phyloP scores from a whole-genome alignment of 2,329 filamentous ascomycete species.

The Remersonia thermophila region DNA sequence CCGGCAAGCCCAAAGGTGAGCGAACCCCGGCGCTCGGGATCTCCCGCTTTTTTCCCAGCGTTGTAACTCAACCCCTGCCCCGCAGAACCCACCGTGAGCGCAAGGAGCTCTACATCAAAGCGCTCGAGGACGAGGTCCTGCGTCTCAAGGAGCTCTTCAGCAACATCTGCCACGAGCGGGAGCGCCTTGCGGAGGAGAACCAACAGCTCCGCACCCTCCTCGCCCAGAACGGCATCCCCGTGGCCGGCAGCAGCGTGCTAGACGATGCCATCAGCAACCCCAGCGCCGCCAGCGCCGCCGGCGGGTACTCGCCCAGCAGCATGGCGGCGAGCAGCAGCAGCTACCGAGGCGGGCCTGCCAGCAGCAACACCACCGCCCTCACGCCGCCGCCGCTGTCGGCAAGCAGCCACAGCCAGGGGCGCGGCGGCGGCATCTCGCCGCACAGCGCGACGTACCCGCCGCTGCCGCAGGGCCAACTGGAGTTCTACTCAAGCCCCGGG shows the following conservation, averaged over 20 bases:
- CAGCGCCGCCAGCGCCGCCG: constrained; percentile 34
- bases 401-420: constrained; percentile 11
- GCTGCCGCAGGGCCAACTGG: too few species aligned
- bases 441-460: constrained; percentile 19
- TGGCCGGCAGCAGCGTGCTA: constrained; percentile 19
- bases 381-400: constrained; percentile 31
- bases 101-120: constrained; percentile 92
- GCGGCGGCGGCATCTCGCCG: constrained; percentile 13
- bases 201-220: constrained; percentile 52
- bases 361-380: constrained; percentile 28
- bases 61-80: background rate
- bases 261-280: constrained; percentile 36
- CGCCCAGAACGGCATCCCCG: constrained; percentile 38
- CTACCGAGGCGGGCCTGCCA: constrained; percentile 23
- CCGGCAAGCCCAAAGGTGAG: constrained; percentile 83
- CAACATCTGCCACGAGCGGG: constrained; percentile 61
- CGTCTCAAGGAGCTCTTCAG: constrained; percentile 78
- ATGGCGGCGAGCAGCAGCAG: constrained; percentile 46
- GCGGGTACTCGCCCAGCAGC: constrained; percentile 35
- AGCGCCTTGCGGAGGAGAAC: constrained; percentile 68
- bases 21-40: constrained; percentile 14
- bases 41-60: too few species aligned
- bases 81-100: constrained; percentile 85
- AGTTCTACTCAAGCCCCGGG: constrained; percentile 18
- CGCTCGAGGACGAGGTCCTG: constrained; percentile 81